A percentile compares a stretch with the other conserved stretches of the same genome.
phyloP scores from a whole-genome alignment of 1,284 basidiomycete species.

The Retiboletus fuscus region DNA sequence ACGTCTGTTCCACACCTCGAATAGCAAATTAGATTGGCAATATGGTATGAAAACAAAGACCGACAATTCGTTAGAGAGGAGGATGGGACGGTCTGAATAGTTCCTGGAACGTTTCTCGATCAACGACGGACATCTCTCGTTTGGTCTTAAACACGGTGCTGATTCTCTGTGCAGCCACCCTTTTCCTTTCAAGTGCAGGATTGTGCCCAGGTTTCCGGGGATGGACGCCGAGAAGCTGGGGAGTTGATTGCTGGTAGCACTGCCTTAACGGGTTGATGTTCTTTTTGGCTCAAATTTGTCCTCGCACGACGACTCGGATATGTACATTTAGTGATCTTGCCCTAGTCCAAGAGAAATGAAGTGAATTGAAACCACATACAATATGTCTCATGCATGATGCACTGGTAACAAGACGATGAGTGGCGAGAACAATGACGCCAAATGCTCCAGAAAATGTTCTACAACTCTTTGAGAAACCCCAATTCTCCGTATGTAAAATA shows the following conservation, averaged over 20 bases:
- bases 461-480: no score
- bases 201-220: constrained; percentile 24
- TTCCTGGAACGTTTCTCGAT: constrained; percentile 24
- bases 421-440: no score
- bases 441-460: no score
- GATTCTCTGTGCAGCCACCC: constrained; percentile 21
- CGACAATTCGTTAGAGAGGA: constrained; percentile 31
- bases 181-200: constrained; percentile 30
- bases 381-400: no score
- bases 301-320: no score
- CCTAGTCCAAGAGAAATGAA: no score
- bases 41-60: background rate
- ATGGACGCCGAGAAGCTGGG: constrained; percentile 20
- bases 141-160: background rate
- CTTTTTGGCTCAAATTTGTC: no score
- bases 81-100: constrained; percentile 33
- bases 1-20: constrained; percentile 22
- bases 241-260: constrained; percentile 19
- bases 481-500: no score
- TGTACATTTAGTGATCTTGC: no score
- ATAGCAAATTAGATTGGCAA: background rate
- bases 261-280: background rate
- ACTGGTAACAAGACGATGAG: no score
- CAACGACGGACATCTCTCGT: no score
- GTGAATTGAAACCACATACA: no score